phyloP scores from a whole-genome alignment of 2,329 filamentous ascomycete species.

The Magnaporthiopsis poae region DNA sequence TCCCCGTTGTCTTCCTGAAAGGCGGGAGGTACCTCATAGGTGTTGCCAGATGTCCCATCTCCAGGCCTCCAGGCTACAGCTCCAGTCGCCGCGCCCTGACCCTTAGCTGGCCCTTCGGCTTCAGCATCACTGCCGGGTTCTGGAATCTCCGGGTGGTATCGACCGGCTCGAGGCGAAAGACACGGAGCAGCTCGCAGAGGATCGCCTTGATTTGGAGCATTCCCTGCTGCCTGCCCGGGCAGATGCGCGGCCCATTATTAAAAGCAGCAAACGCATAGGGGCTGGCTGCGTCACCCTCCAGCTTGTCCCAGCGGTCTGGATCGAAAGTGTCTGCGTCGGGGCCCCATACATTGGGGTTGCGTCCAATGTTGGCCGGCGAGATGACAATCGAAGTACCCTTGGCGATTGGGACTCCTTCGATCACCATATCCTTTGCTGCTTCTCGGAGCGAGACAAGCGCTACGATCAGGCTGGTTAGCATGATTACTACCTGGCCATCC shows the following conservation, averaged over 20 bases:
- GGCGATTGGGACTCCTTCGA: conserved; percentile 25
- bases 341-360: conserved; percentile 29
- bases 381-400: conserved; percentile 27
- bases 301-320: conserved; percentile 27
- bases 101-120: conserved; percentile 1
- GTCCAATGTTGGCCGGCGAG: conserved; percentile 26
- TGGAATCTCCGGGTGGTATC: background rate
- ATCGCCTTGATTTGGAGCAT: conserved; percentile 19
- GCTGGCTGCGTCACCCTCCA: conserved; percentile 15
- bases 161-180: conserved; percentile 9
- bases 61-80: background rate
- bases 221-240: conserved; percentile 19
- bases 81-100: background rate
- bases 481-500: background rate
- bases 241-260: conserved; percentile 19
- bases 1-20: background rate
- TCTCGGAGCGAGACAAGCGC: conserved; percentile 9
- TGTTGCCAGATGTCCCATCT: background rate
- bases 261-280: conserved; percentile 23
- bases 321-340: conserved; percentile 25
- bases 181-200: conserved; percentile 15
- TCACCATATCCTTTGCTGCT: conserved; percentile 19
- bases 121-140: conserved; percentile 2
- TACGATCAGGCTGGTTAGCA: background rate
- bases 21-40: background rate